Evolutionary conservation across 2,329 filamentous ascomycete genomes (phyloP).

Genomic region (Metarhizium rileyi): DNA sequence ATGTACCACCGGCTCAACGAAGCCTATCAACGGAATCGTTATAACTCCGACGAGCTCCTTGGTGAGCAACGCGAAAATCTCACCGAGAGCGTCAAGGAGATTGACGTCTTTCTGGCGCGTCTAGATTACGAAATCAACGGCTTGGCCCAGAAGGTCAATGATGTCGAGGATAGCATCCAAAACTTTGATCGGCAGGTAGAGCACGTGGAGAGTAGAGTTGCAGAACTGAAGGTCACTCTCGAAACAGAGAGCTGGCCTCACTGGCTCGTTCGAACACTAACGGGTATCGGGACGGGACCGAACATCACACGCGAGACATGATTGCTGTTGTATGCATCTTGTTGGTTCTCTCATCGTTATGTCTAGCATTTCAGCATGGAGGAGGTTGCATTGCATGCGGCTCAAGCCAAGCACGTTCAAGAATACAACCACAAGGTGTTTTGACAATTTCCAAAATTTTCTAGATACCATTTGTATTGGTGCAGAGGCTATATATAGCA

Average conservation of each 20-base stretch:
- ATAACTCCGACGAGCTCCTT: constrained; percentile 59
- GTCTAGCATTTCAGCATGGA: not conserved
- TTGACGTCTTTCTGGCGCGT: constrained; percentile 73
- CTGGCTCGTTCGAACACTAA: constrained; percentile 53
- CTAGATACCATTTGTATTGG: not conserved
- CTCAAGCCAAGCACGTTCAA: not conserved
- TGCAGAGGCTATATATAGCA: not conserved
- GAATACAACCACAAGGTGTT: not conserved
- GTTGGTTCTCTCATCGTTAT: not conserved
- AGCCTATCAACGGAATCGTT: constrained; percentile 56
- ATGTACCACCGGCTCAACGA: constrained; percentile 64
- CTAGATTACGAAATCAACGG: constrained; percentile 86
- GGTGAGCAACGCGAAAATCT: constrained; percentile 58
- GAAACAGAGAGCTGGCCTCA: constrained; percentile 55
- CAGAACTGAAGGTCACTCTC: constrained; percentile 51
- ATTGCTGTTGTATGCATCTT: constrained; percentile 10
- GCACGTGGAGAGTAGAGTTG: constrained; percentile 56
- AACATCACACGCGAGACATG: constrained; percentile 34
- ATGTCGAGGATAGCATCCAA: constrained; percentile 73
- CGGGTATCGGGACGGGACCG: constrained; percentile 50
- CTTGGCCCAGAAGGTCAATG: constrained; percentile 69
- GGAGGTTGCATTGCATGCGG: not conserved
- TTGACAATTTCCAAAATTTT: not conserved
- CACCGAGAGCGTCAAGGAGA: constrained; percentile 62
- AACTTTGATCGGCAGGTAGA: constrained; percentile 73